Evolutionary conservation across 805 yeast species (phyloP).

Genomic region (Suhomyces vadensis): DNA sequence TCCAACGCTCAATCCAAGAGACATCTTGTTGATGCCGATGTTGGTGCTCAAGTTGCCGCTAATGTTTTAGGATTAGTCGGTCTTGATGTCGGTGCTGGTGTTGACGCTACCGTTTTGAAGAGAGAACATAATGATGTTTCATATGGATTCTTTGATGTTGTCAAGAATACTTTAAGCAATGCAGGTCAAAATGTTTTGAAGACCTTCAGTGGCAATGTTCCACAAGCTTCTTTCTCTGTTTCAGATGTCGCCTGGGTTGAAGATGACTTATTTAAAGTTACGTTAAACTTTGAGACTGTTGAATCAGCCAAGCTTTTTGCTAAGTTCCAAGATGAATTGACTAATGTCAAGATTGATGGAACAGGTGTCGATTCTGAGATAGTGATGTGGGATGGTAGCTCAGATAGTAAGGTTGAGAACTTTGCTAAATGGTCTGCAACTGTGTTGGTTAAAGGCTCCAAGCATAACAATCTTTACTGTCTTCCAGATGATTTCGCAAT

Average conservation of each 20-base stretch:
- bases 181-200: conserved; percentile 12
- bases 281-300: conserved; percentile 19
- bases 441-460: conserved; percentile 16
- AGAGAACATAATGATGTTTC: conserved; percentile 8
- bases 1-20: conserved; percentile 7
- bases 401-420: conserved; percentile 11
- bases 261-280: conserved; percentile 20
- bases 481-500: conserved; percentile 20
- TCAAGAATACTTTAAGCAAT: conserved; percentile 6
- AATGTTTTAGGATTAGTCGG: conserved; percentile 11
- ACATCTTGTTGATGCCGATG: conserved; percentile 9
- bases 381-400: conserved; percentile 11
- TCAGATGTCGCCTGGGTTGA: conserved; percentile 18
- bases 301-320: conserved; percentile 14
- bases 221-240: conserved; percentile 18
- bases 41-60: conserved; percentile 11
- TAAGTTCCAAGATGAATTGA: conserved; percentile 14
- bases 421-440: conserved; percentile 19
- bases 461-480: conserved; percentile 15
- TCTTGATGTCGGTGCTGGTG: conserved; percentile 11
- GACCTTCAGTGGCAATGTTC: conserved; percentile 10
- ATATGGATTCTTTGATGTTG: conserved; percentile 8
- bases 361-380: conserved; percentile 12
- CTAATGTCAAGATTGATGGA: conserved; percentile 12
- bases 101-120: conserved; percentile 7